Base-by-base conservation (phyloP, 768 basidiomycete genomes). In the Suillus americanus region DNA sequence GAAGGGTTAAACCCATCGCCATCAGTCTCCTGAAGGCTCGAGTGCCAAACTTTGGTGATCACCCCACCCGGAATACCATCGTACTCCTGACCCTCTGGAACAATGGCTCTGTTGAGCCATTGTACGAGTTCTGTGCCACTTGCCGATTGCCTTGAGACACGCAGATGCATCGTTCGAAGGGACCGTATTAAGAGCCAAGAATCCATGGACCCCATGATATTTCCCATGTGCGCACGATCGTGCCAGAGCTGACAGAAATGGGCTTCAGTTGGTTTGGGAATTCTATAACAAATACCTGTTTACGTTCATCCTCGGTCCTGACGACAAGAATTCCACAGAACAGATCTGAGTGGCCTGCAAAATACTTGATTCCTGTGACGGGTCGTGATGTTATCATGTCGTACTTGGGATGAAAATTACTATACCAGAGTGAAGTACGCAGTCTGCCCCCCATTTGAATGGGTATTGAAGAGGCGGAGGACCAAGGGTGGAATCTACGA, bases 401-500 rank as follows among this genome's bases (percentile, higher is more conserved):
- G 25, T 41, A 28, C 37, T 37, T 16, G 1, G 12, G 88, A 74
- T 89, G 87, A 69, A 89, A 74, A 40, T 89, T 71, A 35, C 62
- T 66, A 46, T 68, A 74, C 76, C 75, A 53, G 74, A 76, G 12
- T 76, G 75, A 41, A 77, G 67, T 35, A 76, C 20, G 25, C 73
- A 77, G 73, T 96, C 95, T 23, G 91, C 89, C 35, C 92, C 94
- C 74, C 87, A 90, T 70, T 88, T 87, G 79, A 96, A 94, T 3
- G 95, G 94, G 70, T 93, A 91, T 70, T 92, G 91, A 45, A 96
- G 81, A 1, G 93, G 93, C 3, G 95, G 95, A 51, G 95, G 95
- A 0, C 83, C 94, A 74, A 97, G 95, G 0, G 95, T 96, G 2
- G 94, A 86, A 73, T 97, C 95, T 7, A 96, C 79, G 0, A 91